Evolutionary conservation across 106 monocot species (phyloP).

Genomic region (Phalaenopsis equestris): DNA sequence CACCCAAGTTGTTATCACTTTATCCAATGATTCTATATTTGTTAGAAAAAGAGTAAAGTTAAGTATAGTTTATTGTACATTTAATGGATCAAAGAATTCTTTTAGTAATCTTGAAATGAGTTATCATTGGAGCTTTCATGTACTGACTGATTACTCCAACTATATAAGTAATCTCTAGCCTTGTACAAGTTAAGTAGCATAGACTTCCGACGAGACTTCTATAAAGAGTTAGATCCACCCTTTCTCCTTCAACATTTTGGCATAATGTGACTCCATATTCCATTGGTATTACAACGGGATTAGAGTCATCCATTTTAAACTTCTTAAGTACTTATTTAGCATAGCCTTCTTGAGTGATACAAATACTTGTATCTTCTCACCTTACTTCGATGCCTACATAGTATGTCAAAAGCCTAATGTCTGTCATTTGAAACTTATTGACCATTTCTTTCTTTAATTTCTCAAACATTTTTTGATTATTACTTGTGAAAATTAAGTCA

Average conservation of each 20-base stretch:
- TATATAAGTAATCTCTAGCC: not conserved
- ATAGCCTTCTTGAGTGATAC: not conserved
- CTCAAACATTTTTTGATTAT: not conserved
- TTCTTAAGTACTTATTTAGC: not conserved
- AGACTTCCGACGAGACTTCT: not conserved
- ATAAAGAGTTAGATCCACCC: not conserved
- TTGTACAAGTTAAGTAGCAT: not conserved
- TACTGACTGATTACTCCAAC: not conserved
- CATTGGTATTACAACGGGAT: not conserved
- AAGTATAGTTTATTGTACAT: not conserved
- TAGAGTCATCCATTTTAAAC: not conserved
- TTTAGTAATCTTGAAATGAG: too few species aligned
- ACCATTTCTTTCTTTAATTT: not conserved
- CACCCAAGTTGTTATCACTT: not conserved
- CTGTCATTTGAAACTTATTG: not conserved
- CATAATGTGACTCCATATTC: not conserved
- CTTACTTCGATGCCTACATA: not conserved
- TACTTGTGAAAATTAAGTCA: not conserved
- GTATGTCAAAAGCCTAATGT: not conserved
- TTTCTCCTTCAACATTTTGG: not conserved
- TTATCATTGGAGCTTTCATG: not conserved
- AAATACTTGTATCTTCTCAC: not conserved
- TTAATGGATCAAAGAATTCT: too few species aligned
- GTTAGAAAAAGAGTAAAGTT: not conserved
- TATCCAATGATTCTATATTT: not conserved